These are phyloP conservation scores for Saccharum hybrid DNA, from an alignment of 202 grass and related monocot species.

Conservation along the genomic window DNA sequence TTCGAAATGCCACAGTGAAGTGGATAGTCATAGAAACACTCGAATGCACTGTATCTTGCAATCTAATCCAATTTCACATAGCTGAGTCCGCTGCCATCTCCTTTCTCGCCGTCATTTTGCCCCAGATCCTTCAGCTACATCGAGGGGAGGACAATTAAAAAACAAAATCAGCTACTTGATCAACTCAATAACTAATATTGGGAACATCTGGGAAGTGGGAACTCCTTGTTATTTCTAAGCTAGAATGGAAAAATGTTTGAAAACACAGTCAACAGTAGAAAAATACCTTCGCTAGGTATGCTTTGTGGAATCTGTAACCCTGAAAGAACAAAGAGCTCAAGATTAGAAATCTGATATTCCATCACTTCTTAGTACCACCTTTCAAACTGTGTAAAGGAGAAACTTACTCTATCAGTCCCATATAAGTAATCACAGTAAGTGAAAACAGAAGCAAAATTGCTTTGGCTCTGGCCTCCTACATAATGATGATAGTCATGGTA, in stretches of 20 bases:
- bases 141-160: not conserved
- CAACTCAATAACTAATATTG: not conserved
- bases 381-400: not conserved
- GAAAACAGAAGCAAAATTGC: slow-evolving; percentile 96
- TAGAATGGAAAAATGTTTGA: not conserved
- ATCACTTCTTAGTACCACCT: not conserved
- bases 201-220: not conserved
- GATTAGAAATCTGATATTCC: slow-evolving; percentile 26
- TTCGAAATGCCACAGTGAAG: not conserved
- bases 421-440: slow-evolving; percentile 93
- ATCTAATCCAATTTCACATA: slow-evolving; percentile 48
- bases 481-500: slow-evolving; percentile 97
- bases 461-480: slow-evolving; percentile 85
- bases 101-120: slow-evolving; percentile 36
- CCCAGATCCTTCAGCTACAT: slow-evolving; percentile 51
- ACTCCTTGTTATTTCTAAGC: not conserved
- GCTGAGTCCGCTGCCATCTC: slow-evolving; percentile 17
- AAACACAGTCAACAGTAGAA: not conserved
- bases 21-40: not conserved
- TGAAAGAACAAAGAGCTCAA: slow-evolving; percentile 48
- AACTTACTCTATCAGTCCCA: slow-evolving; percentile 81
- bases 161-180: slow-evolving; percentile 34
- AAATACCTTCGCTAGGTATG: slow-evolving; percentile 75
- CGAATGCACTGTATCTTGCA: not conserved
- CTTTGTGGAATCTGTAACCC: slow-evolving; percentile 84